Evolutionary conservation across 805 yeast genomes (phyloP), one percentile per base, ranked within the genome.

Genomic region (Diddensiella santjacobensis): DNA sequence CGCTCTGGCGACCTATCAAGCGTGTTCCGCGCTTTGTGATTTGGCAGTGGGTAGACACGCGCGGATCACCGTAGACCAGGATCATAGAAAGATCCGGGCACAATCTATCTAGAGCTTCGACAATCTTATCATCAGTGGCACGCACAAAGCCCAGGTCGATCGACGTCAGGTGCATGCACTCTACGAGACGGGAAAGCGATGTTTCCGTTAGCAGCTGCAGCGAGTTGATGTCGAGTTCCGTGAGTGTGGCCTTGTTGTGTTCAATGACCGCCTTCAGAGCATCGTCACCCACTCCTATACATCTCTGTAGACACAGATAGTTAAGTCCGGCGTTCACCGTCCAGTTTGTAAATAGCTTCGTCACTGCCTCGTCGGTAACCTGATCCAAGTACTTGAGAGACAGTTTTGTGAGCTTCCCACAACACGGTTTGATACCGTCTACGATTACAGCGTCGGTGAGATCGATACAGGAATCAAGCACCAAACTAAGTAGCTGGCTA

Each of bases 81-180:
- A 91, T 61, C 13, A 85, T 72, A 40, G 74, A 72, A 48, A 91
- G 66, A 41, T 77, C 77, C 0, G 81, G 76, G 53, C 93, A 86
- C 8, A 76, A 72, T 22, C 73, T 66, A 2, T 84, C 75, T 18
- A 88, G 56, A 23, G 74, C 59, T 22, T 76, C 77, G n/a, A 90
- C 63, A 0, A 80, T 75, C 17, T 72, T 75, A 64, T 91, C 87
- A 60, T 88, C 88, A 10, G 87, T 76, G 18, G 80, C 71, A 35
- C 95, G 71, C 2, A 88, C 86, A 66, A 91, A 91, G 0, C 97
- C 95, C 11, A 81, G 61, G 63, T 91, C 93, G 15, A 87, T 57
- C 29, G 79, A 74, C 0, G 87, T 79, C 38, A 91, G 67, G 23
- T 81, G 73, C 1, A 89, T 86, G 39, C 80, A 70, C 11, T 62